Percentiles rank a stretch among this genome's conserved stretches.
Conservation (phyloP, 2,329 filamentous ascomycete species). For the Hypoxylon sp. region DNA sequence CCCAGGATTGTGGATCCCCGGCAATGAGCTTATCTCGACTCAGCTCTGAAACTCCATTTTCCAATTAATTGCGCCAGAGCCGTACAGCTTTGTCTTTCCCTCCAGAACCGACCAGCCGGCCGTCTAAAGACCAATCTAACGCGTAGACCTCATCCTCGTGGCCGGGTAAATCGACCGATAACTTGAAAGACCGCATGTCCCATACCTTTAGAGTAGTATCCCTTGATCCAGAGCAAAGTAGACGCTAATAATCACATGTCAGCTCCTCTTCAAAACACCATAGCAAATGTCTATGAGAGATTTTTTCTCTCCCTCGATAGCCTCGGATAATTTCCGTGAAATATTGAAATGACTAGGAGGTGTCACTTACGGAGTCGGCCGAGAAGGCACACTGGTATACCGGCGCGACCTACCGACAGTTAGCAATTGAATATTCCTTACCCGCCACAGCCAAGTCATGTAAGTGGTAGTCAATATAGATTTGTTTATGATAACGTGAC, state of each 20-base stretch:
- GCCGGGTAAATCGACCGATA: slow-evolving; percentile 85
- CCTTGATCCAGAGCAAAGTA: slow-evolving; percentile 89
- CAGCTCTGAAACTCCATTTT: slow-evolving; percentile 28
- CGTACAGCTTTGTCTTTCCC: slow-evolving; percentile 89
- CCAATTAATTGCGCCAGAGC: slow-evolving; percentile 72
- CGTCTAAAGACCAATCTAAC: slow-evolving; percentile 95
- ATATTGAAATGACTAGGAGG: slow-evolving; percentile 15
- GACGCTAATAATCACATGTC: slow-evolving; percentile 48
- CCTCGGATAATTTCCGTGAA: slow-evolving; percentile 7
- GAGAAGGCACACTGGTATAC: slow-evolving; percentile 96
- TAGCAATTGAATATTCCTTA: slow-evolving; percentile 25
- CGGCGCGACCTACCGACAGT: slow-evolving; percentile 68
- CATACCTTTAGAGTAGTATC: slow-evolving; percentile 94
- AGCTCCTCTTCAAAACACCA: slow-evolving; percentile 13
- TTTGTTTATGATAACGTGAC: slow-evolving; percentile 1
- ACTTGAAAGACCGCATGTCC: slow-evolving; percentile 88
- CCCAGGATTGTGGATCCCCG: slow-evolving; percentile 24
- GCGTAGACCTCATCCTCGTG: slow-evolving; percentile 95
- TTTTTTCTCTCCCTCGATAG: neutral
- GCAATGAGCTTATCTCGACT: slow-evolving; percentile 40
- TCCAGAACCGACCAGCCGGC: slow-evolving; percentile 88
- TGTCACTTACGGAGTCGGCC: slow-evolving; percentile 75
- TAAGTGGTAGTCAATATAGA: neutral
- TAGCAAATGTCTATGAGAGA: slow-evolving; percentile 10
- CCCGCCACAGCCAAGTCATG: slow-evolving; percentile 2